Base-by-base conservation (phyloP, 108 stramenopile genomes). In the Fistulifera pelliculosa region DNA sequence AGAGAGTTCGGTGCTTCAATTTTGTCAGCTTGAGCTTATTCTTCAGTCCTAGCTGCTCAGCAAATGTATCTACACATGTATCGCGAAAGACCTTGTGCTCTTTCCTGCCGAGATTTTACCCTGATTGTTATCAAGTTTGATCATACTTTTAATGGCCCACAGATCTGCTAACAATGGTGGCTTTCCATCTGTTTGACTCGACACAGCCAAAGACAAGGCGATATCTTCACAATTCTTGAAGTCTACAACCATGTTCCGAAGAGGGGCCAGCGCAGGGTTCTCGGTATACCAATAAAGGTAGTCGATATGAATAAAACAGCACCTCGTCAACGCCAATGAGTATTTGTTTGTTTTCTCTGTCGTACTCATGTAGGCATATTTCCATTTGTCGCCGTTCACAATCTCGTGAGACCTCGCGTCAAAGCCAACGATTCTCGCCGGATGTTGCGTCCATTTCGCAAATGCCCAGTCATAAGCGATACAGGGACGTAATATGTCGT, bases 161-260 rank as follows among this genome's bases (percentile, higher is more conserved):
- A 69, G 69, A 47, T 92, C 86, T 13, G 86, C 82, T 31, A 92
- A 50, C 16, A 87, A 61, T 0, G 90, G 83, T 3, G 81, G 79
- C 40, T 68, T 65, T 1, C 86, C 90, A 25, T 68, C 52, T 15
- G 85, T 87, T 19, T 71, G 49, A 0, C 80, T 70, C 5, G 85
- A 85, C 21, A 92, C 70, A 42, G 80, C 68, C 56, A 85, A 81
- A 31, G 66, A 76, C 83, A 92, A 80, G 49, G 86, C 85, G 58
- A 92, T 78, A 39, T 92, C 90, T 64, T 92, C 90, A 49, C 90
- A 92, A 62, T 92, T 80, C 17, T 83, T 75, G 49, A 83, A 48
- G 5, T 58, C 47, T 3, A 62, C 80, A 2, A 92, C 70, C n/a
- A 45, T 62, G 40, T 70, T 54, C 35, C 81, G 68, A 15, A 92